Conservation (phyloP, 73 alveolate genomes). For the Paramecium octaurelia region DNA sequence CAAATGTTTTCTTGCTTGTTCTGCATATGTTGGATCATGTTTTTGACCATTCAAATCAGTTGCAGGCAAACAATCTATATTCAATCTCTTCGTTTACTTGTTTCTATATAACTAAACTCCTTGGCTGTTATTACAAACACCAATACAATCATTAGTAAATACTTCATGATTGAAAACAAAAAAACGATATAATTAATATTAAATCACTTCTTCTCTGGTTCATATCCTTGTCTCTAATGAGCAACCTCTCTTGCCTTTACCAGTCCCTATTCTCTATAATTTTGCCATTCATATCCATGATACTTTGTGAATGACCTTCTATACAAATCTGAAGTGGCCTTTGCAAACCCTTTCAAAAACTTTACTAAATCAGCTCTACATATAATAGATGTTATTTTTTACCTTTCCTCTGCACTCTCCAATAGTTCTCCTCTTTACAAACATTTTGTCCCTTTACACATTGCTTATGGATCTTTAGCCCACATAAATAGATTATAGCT, state of each 20-base stretch:
- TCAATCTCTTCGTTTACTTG: not conserved
- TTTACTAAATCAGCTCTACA: slow-evolving; percentile 27
- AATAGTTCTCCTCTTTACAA: not conserved
- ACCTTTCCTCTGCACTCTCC: not conserved
- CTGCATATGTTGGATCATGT: not conserved
- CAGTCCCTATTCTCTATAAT: slow-evolving; percentile 11
- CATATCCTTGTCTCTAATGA: not conserved
- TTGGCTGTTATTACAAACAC: not conserved
- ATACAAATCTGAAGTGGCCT: not conserved
- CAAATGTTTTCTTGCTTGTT: not conserved
- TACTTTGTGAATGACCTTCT: not conserved
- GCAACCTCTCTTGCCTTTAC: not conserved
- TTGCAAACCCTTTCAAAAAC: not conserved
- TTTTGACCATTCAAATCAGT: not conserved
- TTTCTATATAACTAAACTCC: not conserved
- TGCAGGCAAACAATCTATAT: not conserved
- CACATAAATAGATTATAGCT: slow-evolving; percentile 26
- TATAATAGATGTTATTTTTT: not conserved
- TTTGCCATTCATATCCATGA: slow-evolving; percentile 6
- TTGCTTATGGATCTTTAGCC: not conserved
- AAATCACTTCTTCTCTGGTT: not conserved
- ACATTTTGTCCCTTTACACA: not conserved
- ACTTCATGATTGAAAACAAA: not conserved
- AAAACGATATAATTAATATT: not conserved
- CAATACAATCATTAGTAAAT: not conserved